A percentile compares a stretch with the other conserved stretches of the same genome.
Evolutionary conservation across 108 stramenopile genomes (phyloP).

Genomic region (Discostella stelligeroides): DNA sequence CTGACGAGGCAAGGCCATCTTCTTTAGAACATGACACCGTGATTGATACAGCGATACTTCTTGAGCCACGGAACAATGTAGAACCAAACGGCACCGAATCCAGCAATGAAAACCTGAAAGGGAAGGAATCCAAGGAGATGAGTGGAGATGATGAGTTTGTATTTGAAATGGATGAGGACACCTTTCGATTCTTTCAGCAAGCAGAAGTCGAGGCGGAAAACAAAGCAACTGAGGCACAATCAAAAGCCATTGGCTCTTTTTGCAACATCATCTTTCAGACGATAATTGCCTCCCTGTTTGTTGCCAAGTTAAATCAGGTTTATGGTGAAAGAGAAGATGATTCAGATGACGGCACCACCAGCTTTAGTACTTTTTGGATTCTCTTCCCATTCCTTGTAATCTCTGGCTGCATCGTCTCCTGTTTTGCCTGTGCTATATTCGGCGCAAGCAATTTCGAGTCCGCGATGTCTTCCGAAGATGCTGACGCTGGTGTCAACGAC

Average conservation of each 20-base stretch:
- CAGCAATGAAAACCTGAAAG: constrained; percentile 1
- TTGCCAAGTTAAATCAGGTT: constrained; percentile 67
- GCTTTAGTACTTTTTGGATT: constrained; percentile 80
- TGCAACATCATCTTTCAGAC: constrained; percentile 61
- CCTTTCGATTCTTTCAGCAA: constrained; percentile 64
- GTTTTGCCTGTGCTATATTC: constrained; percentile 76
- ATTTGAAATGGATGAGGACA: constrained; percentile 71
- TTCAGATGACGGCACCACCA: constrained; percentile 36
- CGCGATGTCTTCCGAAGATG: constrained; percentile 37
- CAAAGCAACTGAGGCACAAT: constrained; percentile 64
- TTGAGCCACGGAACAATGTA: constrained; percentile 2
- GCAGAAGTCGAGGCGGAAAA: constrained; percentile 69
- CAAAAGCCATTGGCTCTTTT: constrained; percentile 53
- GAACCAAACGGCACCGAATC: not conserved
- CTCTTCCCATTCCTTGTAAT: constrained; percentile 74
- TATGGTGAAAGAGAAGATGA: constrained; percentile 52
- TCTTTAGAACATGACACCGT: not conserved
- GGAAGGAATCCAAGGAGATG: constrained; percentile 10
- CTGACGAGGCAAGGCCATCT: constrained; percentile 19
- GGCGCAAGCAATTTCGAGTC: constrained; percentile 51
- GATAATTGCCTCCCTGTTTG: constrained; percentile 62
- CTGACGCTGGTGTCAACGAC: not conserved
- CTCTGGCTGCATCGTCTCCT: constrained; percentile 60
- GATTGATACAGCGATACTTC: constrained; percentile 28
- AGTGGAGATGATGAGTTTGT: constrained; percentile 49